Base-by-base conservation (phyloP, 495 filamentous ascomycete genomes). In the Aspergillus asperescens region DNA sequence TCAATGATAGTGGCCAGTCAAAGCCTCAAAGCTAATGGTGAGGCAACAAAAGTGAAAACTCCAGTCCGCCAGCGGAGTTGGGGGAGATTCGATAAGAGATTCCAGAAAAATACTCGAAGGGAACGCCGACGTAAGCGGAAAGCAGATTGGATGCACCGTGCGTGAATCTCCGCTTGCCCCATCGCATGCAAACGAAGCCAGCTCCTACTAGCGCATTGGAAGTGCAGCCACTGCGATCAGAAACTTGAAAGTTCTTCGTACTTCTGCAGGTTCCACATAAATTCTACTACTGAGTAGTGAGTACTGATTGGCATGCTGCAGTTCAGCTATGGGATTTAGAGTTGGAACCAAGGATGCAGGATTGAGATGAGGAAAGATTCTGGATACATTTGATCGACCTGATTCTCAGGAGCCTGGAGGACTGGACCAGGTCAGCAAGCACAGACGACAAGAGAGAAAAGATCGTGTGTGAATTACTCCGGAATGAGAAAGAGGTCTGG, bases 271-370 rank as follows among this genome's bases (percentile, higher is more conserved):
- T 47, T 34, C 44, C 23, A 18, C 43, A 34, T 46, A 31, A 20
- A 20, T 40, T 23, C 5, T 20, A 23, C 12, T n/a, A 24, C 7
- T 3, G 12, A 1, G 23, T 28, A 43, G 3, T 7, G 7, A 1
- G 7, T 16, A 32, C n/a, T 28, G 46, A 49, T 28, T 39, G 31
- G 32, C 18, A 49, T 7, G n/a, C 12, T 18, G 15, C 0, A 39
- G n/a, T 28, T n/a, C 34, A 15, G 22, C 46, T 49, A 49, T 49
- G 23, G 46, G 24, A 39, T n/a, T 37, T 48, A 48, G 32, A 48
- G 45, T 48, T 48, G 31, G 20, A 28, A 40, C 29, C 29, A 37
- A 48, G 23, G 40, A 27, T n/a, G 22, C 40, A 18, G 20, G n/a
- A 1, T 23, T 24, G 28, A 23, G 15, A 24, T 10, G 19, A 32